Percentiles rank a stretch among this genome's conserved stretches.
These are phyloP conservation scores for Rhamnella rubrinervis DNA, from an alignment of 331 rosid genomes.

Conservation along the genomic window DNA sequence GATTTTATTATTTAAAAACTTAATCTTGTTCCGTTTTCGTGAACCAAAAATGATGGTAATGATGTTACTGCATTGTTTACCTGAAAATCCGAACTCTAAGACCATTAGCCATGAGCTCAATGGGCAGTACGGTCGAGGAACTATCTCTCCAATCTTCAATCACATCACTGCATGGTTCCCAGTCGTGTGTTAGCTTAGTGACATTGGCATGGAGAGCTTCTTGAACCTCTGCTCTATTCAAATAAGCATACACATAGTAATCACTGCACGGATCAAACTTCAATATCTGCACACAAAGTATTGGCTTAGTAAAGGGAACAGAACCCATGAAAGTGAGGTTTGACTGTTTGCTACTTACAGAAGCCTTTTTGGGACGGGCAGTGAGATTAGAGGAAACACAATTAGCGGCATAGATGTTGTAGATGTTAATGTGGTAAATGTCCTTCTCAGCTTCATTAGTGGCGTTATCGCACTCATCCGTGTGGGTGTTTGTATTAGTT, in stretches of 20 bases:
- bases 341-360: conserved; percentile 41
- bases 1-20: background rate
- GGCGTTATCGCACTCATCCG: conserved; percentile 28
- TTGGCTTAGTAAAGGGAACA: background rate
- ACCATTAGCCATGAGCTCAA: conserved; percentile 52
- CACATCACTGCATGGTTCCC: conserved; percentile 72
- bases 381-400: conserved; percentile 52
- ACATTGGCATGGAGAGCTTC: conserved; percentile 82
- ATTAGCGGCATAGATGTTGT: conserved; percentile 67
- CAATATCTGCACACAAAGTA: conserved; percentile 32
- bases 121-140: conserved; percentile 56
- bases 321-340: background rate
- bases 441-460: background rate
- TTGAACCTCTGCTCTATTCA: conserved; percentile 74
- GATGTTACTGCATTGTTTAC: conserved; percentile 20
- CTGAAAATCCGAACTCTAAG: conserved; percentile 86
- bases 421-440: conserved; percentile 37
- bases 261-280: conserved; percentile 66
- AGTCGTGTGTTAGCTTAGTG: conserved; percentile 57
- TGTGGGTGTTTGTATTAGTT: background rate
- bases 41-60: no score
- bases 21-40: no score
- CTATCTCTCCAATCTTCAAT: conserved; percentile 44
- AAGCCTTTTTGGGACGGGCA: conserved; percentile 33
- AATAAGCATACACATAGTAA: conserved; percentile 49